These are phyloP conservation scores for Solanum etuberosum DNA, from an alignment of 257 asterid genomes.

Conservation along the genomic window DNA sequence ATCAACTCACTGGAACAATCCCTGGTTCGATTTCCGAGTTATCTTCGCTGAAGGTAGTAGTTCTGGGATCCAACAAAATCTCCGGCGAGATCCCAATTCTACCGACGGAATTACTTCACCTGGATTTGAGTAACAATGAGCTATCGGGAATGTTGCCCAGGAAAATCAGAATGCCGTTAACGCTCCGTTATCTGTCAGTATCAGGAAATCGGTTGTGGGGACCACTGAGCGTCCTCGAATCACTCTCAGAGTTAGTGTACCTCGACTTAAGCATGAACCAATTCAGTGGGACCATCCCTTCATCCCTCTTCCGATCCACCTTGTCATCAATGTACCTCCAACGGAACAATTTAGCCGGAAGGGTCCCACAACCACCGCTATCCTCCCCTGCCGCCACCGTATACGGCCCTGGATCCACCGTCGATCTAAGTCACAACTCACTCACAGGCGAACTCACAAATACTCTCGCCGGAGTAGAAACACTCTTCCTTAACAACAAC, in stretches of 20 bases:
- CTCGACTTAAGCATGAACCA: slow-evolving; percentile 70
- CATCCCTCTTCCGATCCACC: slow-evolving; percentile 27
- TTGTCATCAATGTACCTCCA: slow-evolving; percentile 58
- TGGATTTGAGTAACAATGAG: slow-evolving; percentile 44
- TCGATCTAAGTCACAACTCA: slow-evolving; percentile 67
- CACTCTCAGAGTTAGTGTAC: slow-evolving; percentile 35
- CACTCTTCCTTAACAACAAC: slow-evolving; percentile 56
- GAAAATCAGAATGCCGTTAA: slow-evolving; percentile 20
- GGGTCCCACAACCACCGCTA: slow-evolving; percentile 28
- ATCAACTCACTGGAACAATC: slow-evolving; percentile 36
- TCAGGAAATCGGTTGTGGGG: slow-evolving; percentile 56
- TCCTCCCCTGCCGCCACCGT: background rate
- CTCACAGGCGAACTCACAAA: slow-evolving; percentile 38
- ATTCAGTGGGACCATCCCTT: slow-evolving; percentile 59
- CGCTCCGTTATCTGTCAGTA: slow-evolving; percentile 49
- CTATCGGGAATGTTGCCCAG: slow-evolving; percentile 39
- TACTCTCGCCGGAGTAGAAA: slow-evolving; percentile 40
- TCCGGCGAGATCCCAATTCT: slow-evolving; percentile 23
- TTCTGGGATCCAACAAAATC: slow-evolving; percentile 35
- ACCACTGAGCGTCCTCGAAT: slow-evolving; percentile 27
- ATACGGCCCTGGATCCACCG: slow-evolving; percentile 25
- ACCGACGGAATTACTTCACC: slow-evolving; percentile 40
- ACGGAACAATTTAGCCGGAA: slow-evolving; percentile 79
- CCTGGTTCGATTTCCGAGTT: slow-evolving; percentile 15
- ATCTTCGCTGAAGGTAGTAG: slow-evolving; percentile 25